Conservation (phyloP, 495 filamentous ascomycete genomes). For the Neurospora sp. region DNA sequence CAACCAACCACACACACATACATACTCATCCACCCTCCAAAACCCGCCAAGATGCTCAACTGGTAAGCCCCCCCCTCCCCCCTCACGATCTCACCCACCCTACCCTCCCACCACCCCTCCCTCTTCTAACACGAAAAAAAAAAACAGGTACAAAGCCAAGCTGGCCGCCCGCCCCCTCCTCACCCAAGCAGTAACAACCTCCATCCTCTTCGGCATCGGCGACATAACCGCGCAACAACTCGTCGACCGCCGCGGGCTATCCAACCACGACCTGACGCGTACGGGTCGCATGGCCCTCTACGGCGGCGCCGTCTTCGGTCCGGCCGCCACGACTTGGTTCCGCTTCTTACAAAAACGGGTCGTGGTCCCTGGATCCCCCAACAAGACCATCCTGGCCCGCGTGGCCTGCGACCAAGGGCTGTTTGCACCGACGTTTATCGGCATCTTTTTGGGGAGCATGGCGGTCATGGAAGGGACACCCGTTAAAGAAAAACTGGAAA, state of each 20-base stretch:
- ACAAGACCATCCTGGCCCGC: constrained; percentile 65
- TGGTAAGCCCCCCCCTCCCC: not conserved
- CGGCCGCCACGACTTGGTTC: constrained; percentile 85
- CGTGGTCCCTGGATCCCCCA: constrained; percentile 45
- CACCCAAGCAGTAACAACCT: constrained; percentile 80
- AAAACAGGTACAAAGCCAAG: constrained; percentile 73
- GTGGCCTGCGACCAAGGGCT: constrained; percentile 77
- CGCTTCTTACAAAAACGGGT: constrained; percentile 57
- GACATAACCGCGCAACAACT: constrained; percentile 88
- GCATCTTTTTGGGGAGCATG: constrained; percentile 76
- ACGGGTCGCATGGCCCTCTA: constrained; percentile 89
- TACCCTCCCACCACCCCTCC: too few relatives aligned
- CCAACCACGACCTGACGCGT: constrained; percentile 70
- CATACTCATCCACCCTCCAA: not conserved
- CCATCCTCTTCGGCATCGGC: constrained; percentile 81
- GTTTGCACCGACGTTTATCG: constrained; percentile 75
- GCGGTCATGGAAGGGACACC: constrained; percentile 73
- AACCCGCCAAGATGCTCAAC: not conserved
- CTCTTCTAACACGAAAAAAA: not conserved
- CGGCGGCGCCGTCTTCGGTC: constrained; percentile 85
- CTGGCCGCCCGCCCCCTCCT: constrained; percentile 74
- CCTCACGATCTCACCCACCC: not conserved
- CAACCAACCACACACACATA: not conserved
- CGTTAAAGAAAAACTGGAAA: constrained; percentile 59
- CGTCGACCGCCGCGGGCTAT: constrained; percentile 70